Evolutionary conservation across 768 basidiomycete genomes (phyloP).

Genomic region (Crepidotus variabilis): DNA sequence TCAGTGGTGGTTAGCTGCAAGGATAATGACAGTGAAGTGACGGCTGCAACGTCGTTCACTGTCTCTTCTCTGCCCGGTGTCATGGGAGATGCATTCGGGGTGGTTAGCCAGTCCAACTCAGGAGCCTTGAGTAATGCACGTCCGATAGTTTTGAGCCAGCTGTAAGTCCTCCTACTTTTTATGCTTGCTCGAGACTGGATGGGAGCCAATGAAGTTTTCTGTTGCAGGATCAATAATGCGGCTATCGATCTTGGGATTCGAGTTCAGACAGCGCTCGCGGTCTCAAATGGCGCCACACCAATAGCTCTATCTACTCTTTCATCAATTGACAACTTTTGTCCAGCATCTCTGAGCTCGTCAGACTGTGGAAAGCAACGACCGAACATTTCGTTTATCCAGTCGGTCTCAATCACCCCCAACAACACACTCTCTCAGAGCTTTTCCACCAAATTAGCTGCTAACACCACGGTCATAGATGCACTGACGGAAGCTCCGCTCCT

Average conservation of each 20-base stretch:
- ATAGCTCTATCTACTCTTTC: not conserved
- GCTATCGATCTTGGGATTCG: not conserved
- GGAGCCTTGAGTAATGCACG: not conserved
- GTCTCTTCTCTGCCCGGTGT: conserved; percentile 14
- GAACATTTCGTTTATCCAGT: not conserved
- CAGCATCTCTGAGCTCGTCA: not conserved
- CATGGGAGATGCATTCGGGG: conserved; percentile 11
- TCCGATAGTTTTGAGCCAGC: not conserved
- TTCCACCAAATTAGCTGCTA: conserved; percentile 14
- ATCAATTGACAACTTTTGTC: not conserved
- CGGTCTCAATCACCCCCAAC: not conserved
- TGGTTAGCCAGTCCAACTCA: not conserved
- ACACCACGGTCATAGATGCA: conserved; percentile 14
- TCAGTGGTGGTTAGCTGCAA: conserved; percentile 14
- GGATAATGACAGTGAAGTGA: conserved; percentile 9
- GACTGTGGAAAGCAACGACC: not conserved
- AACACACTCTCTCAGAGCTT: conserved; percentile 8
- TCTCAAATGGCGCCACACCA: not conserved
- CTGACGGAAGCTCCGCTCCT: conserved; percentile 12
- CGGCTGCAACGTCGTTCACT: conserved; percentile 13
- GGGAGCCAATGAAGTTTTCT: not conserved
- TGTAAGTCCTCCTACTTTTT: not conserved
- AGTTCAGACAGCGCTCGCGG: not conserved
- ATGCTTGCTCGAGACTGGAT: not conserved
- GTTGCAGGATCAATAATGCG: not conserved